phyloP scores from a whole-genome alignment of 106 monocot genomes.

The Platanthera guangdongensis region DNA sequence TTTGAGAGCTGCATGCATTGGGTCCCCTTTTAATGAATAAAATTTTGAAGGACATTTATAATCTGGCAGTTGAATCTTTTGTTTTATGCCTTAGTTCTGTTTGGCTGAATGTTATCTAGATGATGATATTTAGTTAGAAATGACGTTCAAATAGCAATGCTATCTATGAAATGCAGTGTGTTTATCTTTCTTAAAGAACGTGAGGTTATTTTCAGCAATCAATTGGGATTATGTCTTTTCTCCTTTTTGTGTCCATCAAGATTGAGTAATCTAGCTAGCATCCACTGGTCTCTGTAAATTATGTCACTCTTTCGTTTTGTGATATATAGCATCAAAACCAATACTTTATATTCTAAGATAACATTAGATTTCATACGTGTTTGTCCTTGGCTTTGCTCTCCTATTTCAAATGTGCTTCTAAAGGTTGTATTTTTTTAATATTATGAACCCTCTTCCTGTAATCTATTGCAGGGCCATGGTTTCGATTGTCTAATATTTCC shows the following conservation, averaged over 20 bases:
- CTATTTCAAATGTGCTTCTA: not conserved
- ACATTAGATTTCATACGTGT: not conserved
- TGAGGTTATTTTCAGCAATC: not conserved
- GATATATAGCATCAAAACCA: not conserved
- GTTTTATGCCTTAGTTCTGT: not conserved
- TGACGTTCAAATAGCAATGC: not conserved
- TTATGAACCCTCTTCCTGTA: not conserved
- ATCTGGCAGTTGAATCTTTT: not conserved
- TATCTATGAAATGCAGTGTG: not conserved
- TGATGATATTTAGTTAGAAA: not conserved
- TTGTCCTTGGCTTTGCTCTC: not conserved
- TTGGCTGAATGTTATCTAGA: not conserved
- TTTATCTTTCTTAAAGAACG: not conserved
- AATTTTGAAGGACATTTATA: too few species aligned
- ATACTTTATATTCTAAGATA: not conserved
- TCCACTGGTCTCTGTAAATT: not conserved
- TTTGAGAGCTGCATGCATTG: too few species aligned
- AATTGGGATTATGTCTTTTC: not conserved
- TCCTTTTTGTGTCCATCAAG: not conserved
- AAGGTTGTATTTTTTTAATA: not conserved
- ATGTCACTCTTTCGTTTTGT: not conserved
- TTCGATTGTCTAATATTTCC: conserved; percentile 57
- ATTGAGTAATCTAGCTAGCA: not conserved
- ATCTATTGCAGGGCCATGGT: conserved; percentile 73
- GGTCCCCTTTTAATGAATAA: too few species aligned